phyloP scores from a whole-genome alignment of 768 basidiomycete species.

The Boletus tylopilopsis region DNA sequence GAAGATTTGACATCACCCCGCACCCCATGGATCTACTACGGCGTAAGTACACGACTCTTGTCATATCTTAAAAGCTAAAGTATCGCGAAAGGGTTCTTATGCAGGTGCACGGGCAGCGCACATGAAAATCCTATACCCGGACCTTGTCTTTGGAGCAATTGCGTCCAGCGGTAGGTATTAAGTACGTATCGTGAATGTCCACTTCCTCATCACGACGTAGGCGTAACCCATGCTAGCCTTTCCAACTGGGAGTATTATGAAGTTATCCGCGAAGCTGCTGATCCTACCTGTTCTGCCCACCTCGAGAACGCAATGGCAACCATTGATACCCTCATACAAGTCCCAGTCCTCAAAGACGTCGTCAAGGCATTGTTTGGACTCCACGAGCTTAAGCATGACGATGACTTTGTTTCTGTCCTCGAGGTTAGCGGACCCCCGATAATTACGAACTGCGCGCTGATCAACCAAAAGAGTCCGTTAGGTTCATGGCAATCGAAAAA shows the following conservation, averaged over 20 bases:
- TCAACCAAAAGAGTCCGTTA: conserved; percentile 47
- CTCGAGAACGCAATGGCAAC: conserved; percentile 53
- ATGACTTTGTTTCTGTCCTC: conserved; percentile 73
- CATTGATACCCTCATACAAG: conserved; percentile 59
- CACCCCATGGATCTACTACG: conserved; percentile 92
- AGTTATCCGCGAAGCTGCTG: conserved; percentile 66
- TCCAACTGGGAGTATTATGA: conserved; percentile 89
- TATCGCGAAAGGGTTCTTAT: conserved; percentile 66
- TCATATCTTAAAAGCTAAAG: not conserved
- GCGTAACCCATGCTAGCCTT: conserved; percentile 80
- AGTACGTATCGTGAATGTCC: not conserved
- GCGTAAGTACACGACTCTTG: conserved; percentile 45
- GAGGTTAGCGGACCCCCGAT: conserved; percentile 37
- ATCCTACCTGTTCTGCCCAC: conserved; percentile 56
- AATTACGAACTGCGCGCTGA: conserved; percentile 18
- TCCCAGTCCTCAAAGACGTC: conserved; percentile 41
- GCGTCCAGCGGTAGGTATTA: conserved; percentile 68
- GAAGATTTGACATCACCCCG: conserved; percentile 68
- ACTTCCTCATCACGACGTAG: conserved; percentile 33
- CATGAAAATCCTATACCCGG: conserved; percentile 83
- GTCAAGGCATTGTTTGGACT: conserved; percentile 81
- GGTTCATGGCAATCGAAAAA: conserved; percentile 78
- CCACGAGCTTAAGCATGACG: conserved; percentile 59
- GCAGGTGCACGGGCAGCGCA: conserved; percentile 93
- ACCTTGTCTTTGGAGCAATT: conserved; percentile 86